Evolutionary conservation across 768 basidiomycete species (phyloP).

Genomic region (Auriscalpium vulgare): DNA sequence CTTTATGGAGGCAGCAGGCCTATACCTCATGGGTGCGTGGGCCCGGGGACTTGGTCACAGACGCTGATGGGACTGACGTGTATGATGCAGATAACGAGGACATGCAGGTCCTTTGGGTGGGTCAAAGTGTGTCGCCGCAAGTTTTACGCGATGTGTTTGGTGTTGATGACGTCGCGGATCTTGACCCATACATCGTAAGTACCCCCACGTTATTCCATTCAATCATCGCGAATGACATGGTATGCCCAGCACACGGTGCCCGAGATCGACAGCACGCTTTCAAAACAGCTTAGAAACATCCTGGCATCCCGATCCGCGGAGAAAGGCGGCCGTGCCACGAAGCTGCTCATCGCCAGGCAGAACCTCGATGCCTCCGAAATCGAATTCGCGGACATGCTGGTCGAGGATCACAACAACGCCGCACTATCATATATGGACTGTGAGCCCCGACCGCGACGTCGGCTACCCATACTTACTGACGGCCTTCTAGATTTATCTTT

Average conservation of each 20-base stretch:
- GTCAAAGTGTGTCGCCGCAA: conserved; percentile 72
- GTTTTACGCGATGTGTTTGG: conserved; percentile 79
- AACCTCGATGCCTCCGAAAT: conserved; percentile 90
- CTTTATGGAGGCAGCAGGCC: conserved; percentile 84
- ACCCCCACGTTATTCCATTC: background rate
- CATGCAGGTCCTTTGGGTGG: conserved; percentile 84
- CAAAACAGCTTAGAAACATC: conserved; percentile 80
- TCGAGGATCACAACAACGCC: conserved; percentile 97
- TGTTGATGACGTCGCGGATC: conserved; percentile 63
- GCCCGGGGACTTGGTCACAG: background rate
- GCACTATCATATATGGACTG: conserved; percentile 88
- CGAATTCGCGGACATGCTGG: conserved; percentile 94
- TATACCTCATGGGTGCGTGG: conserved; percentile 83
- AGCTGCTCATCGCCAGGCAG: conserved; percentile 77
- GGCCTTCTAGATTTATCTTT: conserved; percentile 8
- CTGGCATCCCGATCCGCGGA: conserved; percentile 56
- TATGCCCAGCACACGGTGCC: conserved; percentile 46
- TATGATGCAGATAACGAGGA: conserved; percentile 79
- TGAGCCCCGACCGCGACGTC: conserved; percentile 31
- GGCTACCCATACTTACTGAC: background rate
- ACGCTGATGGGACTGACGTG: background rate
- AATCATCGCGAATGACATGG: background rate
- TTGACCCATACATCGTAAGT: conserved; percentile 66
- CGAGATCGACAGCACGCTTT: conserved; percentile 61
- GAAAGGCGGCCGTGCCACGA: conserved; percentile 42